Percentiles rank a stretch among this genome's conserved stretches.
These are phyloP conservation scores for Atalantia buxifolia DNA, from an alignment of 345 rosid species.

Conservation along the genomic window DNA sequence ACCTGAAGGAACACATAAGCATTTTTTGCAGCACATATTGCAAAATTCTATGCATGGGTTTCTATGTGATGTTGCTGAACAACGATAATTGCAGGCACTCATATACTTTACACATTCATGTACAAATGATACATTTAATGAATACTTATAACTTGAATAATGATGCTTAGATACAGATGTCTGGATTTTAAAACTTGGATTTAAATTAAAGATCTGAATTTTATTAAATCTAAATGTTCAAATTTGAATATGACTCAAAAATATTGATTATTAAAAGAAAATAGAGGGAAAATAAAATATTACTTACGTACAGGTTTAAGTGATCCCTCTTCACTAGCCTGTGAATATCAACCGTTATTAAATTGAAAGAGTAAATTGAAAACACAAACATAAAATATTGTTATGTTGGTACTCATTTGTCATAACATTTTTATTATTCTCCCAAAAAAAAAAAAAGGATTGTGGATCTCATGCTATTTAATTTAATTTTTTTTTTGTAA, in stretches of 20 bases:
- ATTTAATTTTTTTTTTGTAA: too few relatives aligned
- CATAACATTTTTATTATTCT: too few relatives aligned
- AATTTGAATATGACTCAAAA: too few relatives aligned
- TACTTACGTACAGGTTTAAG: neutral
- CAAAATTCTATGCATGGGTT: slow-evolving; percentile 82
- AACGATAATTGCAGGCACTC: slow-evolving; percentile 24
- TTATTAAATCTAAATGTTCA: too few relatives aligned
- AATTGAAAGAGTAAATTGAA: neutral
- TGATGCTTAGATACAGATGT: too few relatives aligned
- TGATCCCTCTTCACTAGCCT: slow-evolving; percentile 23
- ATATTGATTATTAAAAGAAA: neutral
- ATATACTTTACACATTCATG: neutral
- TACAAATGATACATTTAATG: neutral
- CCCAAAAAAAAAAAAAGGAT: too few relatives aligned
- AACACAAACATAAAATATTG: neutral
- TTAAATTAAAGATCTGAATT: too few relatives aligned
- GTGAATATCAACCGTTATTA: neutral
- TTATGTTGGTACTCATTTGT: neutral
- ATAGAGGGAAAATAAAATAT: neutral
- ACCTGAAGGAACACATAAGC: slow-evolving; percentile 87
- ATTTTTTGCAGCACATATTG: slow-evolving; percentile 60
- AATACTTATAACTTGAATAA: too few relatives aligned
- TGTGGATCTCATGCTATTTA: too few relatives aligned
- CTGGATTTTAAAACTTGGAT: too few relatives aligned
- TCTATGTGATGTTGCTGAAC: slow-evolving; percentile 63